Evolutionary conservation across 495 filamentous ascomycete species (phyloP), one percentile per base, ranked within the genome.

Genomic region (Penicillium nucicola): DNA sequence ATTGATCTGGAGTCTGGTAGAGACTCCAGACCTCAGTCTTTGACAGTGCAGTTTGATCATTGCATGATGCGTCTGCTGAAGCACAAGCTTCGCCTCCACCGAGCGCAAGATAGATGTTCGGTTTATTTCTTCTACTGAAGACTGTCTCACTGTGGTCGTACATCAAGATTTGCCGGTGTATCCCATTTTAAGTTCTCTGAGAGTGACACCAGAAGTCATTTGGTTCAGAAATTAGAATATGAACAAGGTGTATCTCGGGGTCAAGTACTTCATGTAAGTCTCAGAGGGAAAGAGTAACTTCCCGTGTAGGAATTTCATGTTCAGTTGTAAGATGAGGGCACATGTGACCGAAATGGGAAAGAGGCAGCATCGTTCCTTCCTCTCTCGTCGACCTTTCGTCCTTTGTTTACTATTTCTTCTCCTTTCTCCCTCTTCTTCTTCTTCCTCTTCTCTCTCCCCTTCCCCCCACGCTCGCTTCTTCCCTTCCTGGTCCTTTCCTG

Each of bases 371-470:
- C 5, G 46, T 41, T 34, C 46, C 36, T 48, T 20, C 36, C 36
- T 48, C 25, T 17, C 7, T 6, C 25, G 7, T 0, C 25, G 11
- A 19, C 13, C 9, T 18, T 8, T 28, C 25, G n/a, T 0, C 10
- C 15, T 33, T 33, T 41, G 36, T 48, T 48, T 40, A 48, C 36
- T 41, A 45, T 45, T 45, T 45, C 31, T 35, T 35, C 31, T 5
- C 7, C 30, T 22, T 31, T 20, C n/a, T 22, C 18, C 15, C 23
- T 40, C 8, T 22, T 40, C 18, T 22, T 31, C 36, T 33, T 38
- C 25, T 31, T 14, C 35, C 17, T 37, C 35, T 31, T 31, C 7
- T 20, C 20, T 19, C 12, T 31, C 36, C 22, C 30, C 25, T 38
- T 11, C 35, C 15, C 28, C n/a, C 20, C 37, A 41, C 28, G 3